Base-by-base conservation (phyloP, 805 yeast species). In the Ogataea siamensis region DNA sequence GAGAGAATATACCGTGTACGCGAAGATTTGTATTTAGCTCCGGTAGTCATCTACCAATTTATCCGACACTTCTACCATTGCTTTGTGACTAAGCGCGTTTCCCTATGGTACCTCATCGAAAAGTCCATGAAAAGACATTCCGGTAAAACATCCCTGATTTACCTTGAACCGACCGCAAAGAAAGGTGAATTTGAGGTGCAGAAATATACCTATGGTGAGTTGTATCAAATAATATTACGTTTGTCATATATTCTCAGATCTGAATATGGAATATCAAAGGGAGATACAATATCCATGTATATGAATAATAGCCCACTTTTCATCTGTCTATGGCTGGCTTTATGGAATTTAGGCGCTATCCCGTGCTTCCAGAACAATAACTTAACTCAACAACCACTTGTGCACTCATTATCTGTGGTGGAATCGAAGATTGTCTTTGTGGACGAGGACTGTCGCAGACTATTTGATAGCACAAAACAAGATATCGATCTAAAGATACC, bases 341-440 rank as follows among this genome's bases (percentile, higher is more conserved):
- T 84, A 32, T 89, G 96, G 96, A 85, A 87, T 53, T 70, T 89
- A 37, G 97, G 97, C 28, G 96, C 95, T 1, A 61, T 72, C 7
- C 96, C 96, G 0, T 88, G 95, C 0, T 83, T 91, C 51, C 65
- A 91, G 53, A 89, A 89, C 64, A 86, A 80, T 64, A 89, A 88
- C 59, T 70, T 83, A 33, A 68, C 72, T 36, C 88, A 87, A 17
- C 70, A 72, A 35, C 83, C 95, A 1, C 70, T 89, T 47, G 76
- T 78, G 10, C 97, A 91, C 63, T 86, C 95, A 46, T 66, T 91
- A 51, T 76, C 75, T 46, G 74, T 82, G 17, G 81, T 88, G n/a
- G 63, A 73, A 9, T 73, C 84, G 0, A 51, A 67, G 6, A 76
- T 80, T 49, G 75, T 87, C 2, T 76, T 89, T 39, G 76, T 84